A percentile compares a stretch with the other conserved stretches of the same genome.
Conservation (phyloP, 225 moss, liverwort and hornwort genomes). For the Rhytidiadelphus loreus region DNA sequence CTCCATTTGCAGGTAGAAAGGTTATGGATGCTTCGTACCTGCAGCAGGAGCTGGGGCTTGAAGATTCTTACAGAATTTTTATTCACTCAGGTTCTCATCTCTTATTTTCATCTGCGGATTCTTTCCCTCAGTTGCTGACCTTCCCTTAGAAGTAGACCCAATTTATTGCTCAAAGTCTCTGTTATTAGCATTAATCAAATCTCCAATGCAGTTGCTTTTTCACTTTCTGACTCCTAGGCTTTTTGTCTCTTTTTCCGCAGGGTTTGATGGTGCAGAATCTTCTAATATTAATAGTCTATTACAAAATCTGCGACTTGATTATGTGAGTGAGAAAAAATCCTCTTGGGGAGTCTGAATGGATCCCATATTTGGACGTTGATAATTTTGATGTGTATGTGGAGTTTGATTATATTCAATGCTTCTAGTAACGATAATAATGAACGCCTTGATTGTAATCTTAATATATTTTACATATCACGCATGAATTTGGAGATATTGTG, state of each 20-base stretch:
- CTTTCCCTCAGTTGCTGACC: not conserved
- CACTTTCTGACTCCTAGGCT: not conserved
- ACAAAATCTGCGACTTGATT: conserved; percentile 19
- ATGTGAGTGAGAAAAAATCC: conserved; percentile 23
- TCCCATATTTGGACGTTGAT: not conserved
- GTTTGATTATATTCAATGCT: not conserved
- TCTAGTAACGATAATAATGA: not conserved
- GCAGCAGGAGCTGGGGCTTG: conserved; percentile 63
- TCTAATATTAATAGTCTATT: not conserved
- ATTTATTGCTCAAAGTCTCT: not conserved
- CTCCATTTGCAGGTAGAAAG: conserved; percentile 36
- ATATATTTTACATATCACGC: not conserved
- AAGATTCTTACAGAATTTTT: conserved; percentile 32
- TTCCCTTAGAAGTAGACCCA: not conserved
- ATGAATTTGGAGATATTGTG: not conserved
- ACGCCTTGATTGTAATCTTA: not conserved
- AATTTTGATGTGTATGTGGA: not conserved
- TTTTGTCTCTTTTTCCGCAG: conserved; percentile 1
- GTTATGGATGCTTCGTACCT: conserved; percentile 69
- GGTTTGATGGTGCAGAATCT: not conserved
- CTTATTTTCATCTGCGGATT: not conserved
- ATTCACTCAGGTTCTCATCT: conserved; percentile 11
- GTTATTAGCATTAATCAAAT: not conserved
- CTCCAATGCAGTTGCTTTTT: not conserved
- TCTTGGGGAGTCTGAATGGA: not conserved